Conservation (phyloP, 1,284 basidiomycete genomes). For the Pterula multifida region DNA sequence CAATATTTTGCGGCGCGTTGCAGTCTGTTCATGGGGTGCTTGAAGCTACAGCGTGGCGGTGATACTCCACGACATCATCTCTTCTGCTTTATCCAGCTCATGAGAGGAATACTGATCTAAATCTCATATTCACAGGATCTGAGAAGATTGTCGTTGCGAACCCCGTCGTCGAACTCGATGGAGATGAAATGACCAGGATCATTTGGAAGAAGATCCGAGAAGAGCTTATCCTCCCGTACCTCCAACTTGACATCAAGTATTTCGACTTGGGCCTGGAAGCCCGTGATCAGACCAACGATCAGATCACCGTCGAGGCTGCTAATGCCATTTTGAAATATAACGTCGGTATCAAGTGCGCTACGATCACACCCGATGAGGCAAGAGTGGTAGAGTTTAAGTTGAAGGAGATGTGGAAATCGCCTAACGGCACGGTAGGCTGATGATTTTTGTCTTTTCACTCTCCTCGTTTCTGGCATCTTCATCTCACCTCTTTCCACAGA, state of each 20-base stretch:
- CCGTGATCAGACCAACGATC: conserved; percentile 88
- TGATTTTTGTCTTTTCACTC: conserved; percentile 7
- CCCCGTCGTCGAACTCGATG: conserved; percentile 93
- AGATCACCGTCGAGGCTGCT: conserved; percentile 89
- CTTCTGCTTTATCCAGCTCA: too few relatives aligned
- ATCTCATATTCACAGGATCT: conserved; percentile 4
- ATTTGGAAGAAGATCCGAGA: conserved; percentile 99
- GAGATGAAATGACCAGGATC: conserved; percentile 95
- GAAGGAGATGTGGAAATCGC: conserved; percentile 96
- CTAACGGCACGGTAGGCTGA: conserved; percentile 78
- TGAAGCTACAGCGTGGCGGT: too few relatives aligned
- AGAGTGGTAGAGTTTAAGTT: conserved; percentile 92
- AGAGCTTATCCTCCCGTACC: conserved; percentile 93
- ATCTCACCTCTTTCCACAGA: conserved; percentile 27
- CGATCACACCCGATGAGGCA: conserved; percentile 96
- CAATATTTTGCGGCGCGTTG: too few relatives aligned
- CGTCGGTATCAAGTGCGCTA: conserved; percentile 94
- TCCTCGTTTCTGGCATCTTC: background rate
- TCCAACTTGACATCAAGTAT: conserved; percentile 96
- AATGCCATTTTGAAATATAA: conserved; percentile 85
- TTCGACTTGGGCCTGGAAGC: conserved; percentile 92
- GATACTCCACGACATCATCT: too few relatives aligned
- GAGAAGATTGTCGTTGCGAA: conserved; percentile 77
- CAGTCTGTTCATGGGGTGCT: too few relatives aligned
- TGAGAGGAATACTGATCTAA: too few relatives aligned